Evolutionary conservation across 805 yeast genomes (phyloP).

Genomic region (Wickerhamomyces alni): DNA sequence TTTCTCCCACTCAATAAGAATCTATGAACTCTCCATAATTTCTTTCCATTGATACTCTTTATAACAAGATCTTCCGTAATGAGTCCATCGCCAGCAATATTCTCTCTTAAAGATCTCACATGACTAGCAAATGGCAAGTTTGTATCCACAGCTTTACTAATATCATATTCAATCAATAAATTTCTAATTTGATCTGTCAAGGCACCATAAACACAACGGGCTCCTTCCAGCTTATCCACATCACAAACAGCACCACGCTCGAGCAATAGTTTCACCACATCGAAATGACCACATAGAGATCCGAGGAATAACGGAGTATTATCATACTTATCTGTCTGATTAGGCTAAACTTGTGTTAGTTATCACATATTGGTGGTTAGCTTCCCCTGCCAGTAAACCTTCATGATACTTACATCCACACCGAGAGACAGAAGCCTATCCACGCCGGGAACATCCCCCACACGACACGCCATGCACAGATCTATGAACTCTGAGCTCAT

Average conservation of each 20-base stretch:
- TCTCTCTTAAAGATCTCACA: slow-evolving; percentile 40
- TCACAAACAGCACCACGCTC: slow-evolving; percentile 72
- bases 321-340: slow-evolving; percentile 61
- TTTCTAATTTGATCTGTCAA: slow-evolving; percentile 59
- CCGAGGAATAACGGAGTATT: slow-evolving; percentile 71
- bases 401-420: slow-evolving; percentile 31
- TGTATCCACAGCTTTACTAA: slow-evolving; percentile 61
- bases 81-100: slow-evolving; percentile 6
- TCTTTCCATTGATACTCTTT: slow-evolving; percentile 11
- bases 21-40: slow-evolving; percentile 28
- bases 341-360: slow-evolving; percentile 10
- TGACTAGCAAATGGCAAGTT: slow-evolving; percentile 72
- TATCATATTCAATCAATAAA: slow-evolving; percentile 52
- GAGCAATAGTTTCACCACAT: slow-evolving; percentile 54
- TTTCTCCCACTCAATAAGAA: slow-evolving; percentile 37
- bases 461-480: slow-evolving; percentile 60
- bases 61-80: slow-evolving; percentile 20
- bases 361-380: neutral
- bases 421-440: slow-evolving; percentile 52
- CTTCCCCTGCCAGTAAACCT: neutral
- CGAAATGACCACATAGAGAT: slow-evolving; percentile 68
- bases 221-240: slow-evolving; percentile 78
- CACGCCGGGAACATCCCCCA: slow-evolving; percentile 61
- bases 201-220: slow-evolving; percentile 74
- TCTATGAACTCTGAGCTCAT: slow-evolving; percentile 32